Evolutionary conservation across 805 yeast genomes (phyloP).

Genomic region (Ogataea trehalophila): DNA sequence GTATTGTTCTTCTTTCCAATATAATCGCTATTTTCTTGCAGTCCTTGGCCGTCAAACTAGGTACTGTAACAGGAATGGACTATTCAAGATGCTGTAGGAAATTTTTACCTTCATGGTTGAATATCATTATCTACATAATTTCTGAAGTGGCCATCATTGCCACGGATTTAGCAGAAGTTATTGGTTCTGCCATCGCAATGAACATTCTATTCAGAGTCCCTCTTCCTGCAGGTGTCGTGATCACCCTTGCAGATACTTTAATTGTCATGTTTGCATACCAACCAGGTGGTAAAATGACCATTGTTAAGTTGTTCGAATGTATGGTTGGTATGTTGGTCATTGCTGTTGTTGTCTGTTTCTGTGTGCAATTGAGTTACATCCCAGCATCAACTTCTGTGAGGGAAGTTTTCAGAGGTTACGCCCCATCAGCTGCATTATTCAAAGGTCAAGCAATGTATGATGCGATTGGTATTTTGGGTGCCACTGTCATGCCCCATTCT

Average conservation of each 20-base stretch:
- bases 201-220: constrained; percentile 42
- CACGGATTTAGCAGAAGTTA: constrained; percentile 50
- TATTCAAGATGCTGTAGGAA: constrained; percentile 40
- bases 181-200: constrained; percentile 48
- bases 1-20: constrained; percentile 39
- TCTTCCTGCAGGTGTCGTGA: constrained; percentile 43
- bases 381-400: constrained; percentile 23
- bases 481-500: constrained; percentile 50
- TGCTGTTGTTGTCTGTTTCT: constrained; percentile 41
- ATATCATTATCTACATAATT: constrained; percentile 34
- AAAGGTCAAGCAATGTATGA: constrained; percentile 39
- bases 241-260: constrained; percentile 42
- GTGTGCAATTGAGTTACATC: constrained; percentile 38
- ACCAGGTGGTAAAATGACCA: constrained; percentile 38
- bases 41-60: constrained; percentile 39
- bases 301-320: constrained; percentile 39
- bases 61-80: constrained; percentile 46
- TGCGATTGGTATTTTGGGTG: constrained; percentile 44
- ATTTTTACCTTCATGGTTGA: constrained; percentile 36
- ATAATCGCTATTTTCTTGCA: constrained; percentile 44
- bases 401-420: constrained; percentile 39
- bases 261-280: constrained; percentile 43
- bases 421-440: constrained; percentile 39
- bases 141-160: constrained; percentile 48
- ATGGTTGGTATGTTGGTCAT: constrained; percentile 39